Conservation (phyloP, 2,329 filamentous ascomycete genomes). For the Fusarium oligoseptatum region DNA sequence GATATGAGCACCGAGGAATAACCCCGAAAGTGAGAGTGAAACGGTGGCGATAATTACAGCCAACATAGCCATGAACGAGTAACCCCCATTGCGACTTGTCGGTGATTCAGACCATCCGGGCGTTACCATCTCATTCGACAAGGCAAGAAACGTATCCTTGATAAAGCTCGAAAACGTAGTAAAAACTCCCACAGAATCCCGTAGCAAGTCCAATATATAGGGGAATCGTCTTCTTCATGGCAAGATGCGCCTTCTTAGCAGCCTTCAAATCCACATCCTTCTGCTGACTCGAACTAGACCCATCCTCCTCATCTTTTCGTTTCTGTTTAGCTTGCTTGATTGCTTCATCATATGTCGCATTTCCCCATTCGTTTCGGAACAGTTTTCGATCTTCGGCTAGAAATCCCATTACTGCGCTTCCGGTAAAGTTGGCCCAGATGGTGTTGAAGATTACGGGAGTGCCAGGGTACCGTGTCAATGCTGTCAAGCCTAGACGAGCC, state of each 20-base stretch:
- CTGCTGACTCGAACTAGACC: conserved; percentile 29
- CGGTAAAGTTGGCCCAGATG: conserved; percentile 89
- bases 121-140: conserved; percentile 77
- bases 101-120: conserved; percentile 54
- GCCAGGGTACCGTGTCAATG: conserved; percentile 83
- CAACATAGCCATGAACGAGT: conserved; percentile 85
- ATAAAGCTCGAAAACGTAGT: conserved; percentile 92
- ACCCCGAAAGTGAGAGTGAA: conserved; percentile 75
- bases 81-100: conserved; percentile 74
- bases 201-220: conserved; percentile 89
- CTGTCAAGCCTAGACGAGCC: conserved; percentile 83
- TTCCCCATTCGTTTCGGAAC: conserved; percentile 77
- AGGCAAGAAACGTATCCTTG: conserved; percentile 81
- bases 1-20: conserved; percentile 81
- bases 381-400: conserved; percentile 82
- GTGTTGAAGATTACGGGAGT: conserved; percentile 80
- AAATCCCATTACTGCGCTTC: conserved; percentile 88
- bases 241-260: conserved; percentile 69
- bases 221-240: conserved; percentile 86
- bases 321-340: conserved; percentile 50
- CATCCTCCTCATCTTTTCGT: conserved; percentile 55
- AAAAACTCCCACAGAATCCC: conserved; percentile 90
- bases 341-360: conserved; percentile 54
- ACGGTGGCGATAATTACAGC: conserved; percentile 82
- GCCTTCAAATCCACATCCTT: conserved; percentile 54